Base-by-base conservation (phyloP, 192 early-diverging fungal genomes). In the Geosiphon pyriformis region DNA sequence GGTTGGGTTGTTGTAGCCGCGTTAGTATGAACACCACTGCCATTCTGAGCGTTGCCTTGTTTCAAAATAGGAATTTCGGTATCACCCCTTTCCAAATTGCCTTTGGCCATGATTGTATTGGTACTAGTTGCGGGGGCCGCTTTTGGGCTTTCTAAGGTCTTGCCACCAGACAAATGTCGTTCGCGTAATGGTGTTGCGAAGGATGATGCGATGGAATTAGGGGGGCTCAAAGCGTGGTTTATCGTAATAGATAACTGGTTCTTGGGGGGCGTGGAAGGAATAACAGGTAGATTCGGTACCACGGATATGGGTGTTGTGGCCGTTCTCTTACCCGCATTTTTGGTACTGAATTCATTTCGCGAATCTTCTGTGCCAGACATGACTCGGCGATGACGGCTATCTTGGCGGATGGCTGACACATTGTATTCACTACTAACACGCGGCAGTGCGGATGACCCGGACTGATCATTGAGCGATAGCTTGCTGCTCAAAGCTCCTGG, bases 81-180 rank as follows among this genome's bases (percentile, higher is more conserved):
- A 42, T 42, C 37, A 42, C 37, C 37, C 15, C 37, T 57, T 33
- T 80, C 75, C 49, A 80, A 74, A 6, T 61, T 76, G 0, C 74
- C 80, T 10, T 65, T 65, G 4, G 52, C 80, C 12, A 76, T 78
- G 3, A 72, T 72, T 27, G 69, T 71, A n/a, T 65, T 75, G 47
- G 76, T 81, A 57, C 77, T 78, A 1, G 76, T 81, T 3, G 74
- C 80, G 46, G 80, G 72, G 3, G 66, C 70, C 32, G 80, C 80
- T 60, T 81, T 81, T 0, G 72, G 56, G 4, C 67, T 56, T 26
- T 74, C 72, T 34, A 53, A 26, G 3, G 72, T 30, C 22, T 11
- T 66, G 4, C 53, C 53, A 1, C 51, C 51, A 7, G 26, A 49
- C 11, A 66, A 66, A 22, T 54, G 64, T 15, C 35, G 25, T 46